Evolutionary conservation across 208 protist species (phyloP).

Genomic region (Pavlovales sp.): DNA sequence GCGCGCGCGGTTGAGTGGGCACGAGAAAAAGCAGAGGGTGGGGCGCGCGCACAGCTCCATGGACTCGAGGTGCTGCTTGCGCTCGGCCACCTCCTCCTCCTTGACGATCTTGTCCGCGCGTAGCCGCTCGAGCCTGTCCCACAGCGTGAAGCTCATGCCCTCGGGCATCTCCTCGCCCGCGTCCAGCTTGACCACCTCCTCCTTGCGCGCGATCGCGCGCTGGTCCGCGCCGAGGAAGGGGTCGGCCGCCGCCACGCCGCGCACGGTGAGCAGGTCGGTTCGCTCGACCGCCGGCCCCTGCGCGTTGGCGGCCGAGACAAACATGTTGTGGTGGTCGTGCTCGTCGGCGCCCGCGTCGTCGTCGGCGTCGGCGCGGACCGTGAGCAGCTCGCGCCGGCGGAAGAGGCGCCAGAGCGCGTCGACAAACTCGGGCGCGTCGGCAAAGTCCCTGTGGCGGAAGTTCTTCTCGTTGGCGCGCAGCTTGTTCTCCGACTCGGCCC

Average conservation of each 20-base stretch:
- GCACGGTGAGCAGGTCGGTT: background rate
- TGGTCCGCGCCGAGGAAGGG: background rate
- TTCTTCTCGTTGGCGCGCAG: background rate
- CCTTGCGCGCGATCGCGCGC: slow-evolving; percentile 1
- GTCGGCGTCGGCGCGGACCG: background rate
- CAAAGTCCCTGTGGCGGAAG: background rate
- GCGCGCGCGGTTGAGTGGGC: background rate
- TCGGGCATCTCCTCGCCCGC: background rate
- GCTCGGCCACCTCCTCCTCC: background rate
- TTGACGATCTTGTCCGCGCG: background rate
- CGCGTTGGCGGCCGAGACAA: background rate
- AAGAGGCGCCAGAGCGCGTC: background rate
- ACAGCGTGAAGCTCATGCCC: background rate
- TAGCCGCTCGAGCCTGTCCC: background rate
- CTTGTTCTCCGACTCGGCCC: background rate
- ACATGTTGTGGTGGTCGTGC: background rate
- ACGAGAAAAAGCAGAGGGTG: background rate
- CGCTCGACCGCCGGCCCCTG: background rate
- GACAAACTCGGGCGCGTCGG: background rate
- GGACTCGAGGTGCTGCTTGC: background rate
- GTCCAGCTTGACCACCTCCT: background rate
- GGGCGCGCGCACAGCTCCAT: background rate
- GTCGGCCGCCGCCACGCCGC: background rate
- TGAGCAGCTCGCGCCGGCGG: background rate
- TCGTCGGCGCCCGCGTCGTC: background rate